Percentiles rank a stretch among this genome's conserved stretches.
Evolutionary conservation across 164 flowering plant species (phyloP).

Genomic region (Magnolia kwangsiensis): DNA sequence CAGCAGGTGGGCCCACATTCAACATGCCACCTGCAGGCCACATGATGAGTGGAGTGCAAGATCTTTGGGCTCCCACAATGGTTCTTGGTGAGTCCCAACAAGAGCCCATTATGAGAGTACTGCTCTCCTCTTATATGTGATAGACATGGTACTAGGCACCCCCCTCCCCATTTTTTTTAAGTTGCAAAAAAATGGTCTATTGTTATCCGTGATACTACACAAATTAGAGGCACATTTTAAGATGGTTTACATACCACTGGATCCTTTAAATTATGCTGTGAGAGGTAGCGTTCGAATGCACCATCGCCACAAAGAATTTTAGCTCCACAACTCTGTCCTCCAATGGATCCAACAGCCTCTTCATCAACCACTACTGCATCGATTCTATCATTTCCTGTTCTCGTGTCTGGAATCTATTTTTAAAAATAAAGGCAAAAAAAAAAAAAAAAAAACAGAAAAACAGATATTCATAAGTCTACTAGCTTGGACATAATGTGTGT

Average conservation of each 20-base stretch:
- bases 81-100: no score
- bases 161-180: no score
- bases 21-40: no score
- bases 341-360: conserved; percentile 52
- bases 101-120: no score
- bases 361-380: conserved; percentile 91
- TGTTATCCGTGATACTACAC: neutral
- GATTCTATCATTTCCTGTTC: conserved; percentile 68
- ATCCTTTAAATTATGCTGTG: conserved; percentile 39
- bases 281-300: conserved; percentile 60
- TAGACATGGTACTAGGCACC: no score
- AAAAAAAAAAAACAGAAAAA: neutral
- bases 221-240: neutral
- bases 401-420: conserved; percentile 89
- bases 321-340: conserved; percentile 50
- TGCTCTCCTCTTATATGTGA: no score
- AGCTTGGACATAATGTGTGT: neutral
- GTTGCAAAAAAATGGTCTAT: neutral
- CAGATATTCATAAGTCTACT: neutral
- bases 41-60: no score
- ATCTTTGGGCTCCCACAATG: no score
- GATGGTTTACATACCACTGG: conserved; percentile 31
- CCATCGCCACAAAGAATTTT: conserved; percentile 81
- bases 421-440: no score
- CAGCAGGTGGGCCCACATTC: no score